Evolutionary conservation across 78 protist species (phyloP).

Genomic region (Emiliania huxleyi): DNA sequence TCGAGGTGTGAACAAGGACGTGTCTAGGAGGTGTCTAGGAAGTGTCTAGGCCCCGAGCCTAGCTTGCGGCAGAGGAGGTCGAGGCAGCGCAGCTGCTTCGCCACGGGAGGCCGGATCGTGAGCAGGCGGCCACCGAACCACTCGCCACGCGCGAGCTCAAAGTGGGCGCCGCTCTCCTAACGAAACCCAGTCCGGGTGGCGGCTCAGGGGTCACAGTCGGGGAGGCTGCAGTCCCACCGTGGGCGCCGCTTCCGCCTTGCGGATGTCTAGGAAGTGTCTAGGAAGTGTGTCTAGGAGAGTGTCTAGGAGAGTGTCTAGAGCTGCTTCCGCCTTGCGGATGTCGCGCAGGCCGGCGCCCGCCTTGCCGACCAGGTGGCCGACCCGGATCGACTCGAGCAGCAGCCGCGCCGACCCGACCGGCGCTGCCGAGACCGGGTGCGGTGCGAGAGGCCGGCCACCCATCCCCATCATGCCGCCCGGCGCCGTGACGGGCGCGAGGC

Average conservation of each 20-base stretch:
- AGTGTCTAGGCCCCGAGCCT: background rate
- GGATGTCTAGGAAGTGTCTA: too few relatives aligned
- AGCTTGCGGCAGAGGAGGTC: background rate
- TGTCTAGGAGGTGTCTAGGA: too few relatives aligned
- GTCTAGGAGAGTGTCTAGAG: too few relatives aligned
- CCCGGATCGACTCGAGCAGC: background rate
- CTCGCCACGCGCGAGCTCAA: background rate
- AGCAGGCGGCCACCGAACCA: background rate
- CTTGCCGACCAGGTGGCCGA: background rate
- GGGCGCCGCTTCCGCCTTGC: too few relatives aligned
- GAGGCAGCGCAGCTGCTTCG: background rate
- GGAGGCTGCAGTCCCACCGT: too few relatives aligned
- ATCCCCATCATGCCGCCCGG: too few relatives aligned
- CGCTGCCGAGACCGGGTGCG: background rate
- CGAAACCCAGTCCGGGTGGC: too few relatives aligned
- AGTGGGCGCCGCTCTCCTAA: background rate
- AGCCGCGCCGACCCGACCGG: background rate
- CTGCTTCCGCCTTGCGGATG: too few relatives aligned
- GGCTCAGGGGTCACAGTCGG: too few relatives aligned
- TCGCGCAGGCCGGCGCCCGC: background rate
- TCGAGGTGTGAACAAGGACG: too few relatives aligned
- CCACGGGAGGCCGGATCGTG: background rate
- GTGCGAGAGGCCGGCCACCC: too few relatives aligned
- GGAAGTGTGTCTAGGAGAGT: too few relatives aligned
- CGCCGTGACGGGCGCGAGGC: background rate